phyloP scores from a whole-genome alignment of 2,329 filamentous ascomycete genomes.

The Neonectria magnoliae region DNA sequence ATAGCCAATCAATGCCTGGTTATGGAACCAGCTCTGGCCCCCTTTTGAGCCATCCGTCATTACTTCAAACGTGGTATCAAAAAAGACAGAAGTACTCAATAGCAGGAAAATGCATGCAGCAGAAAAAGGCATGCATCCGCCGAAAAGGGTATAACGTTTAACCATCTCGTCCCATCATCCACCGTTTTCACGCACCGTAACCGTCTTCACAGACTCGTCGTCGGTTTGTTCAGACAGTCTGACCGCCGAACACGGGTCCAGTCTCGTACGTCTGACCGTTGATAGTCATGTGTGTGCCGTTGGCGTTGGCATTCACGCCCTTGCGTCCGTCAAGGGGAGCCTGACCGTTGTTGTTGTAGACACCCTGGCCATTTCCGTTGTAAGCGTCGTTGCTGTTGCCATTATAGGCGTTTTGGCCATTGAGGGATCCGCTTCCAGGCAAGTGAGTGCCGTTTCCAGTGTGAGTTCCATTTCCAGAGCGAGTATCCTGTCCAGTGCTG shows the following conservation, averaged over 20 bases:
- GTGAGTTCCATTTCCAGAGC: slow-evolving; percentile 30
- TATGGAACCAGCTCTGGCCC: slow-evolving; percentile 23
- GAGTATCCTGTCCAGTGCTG: slow-evolving; percentile 22
- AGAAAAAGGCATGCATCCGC: slow-evolving; percentile 28
- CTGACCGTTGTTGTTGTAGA: neutral
- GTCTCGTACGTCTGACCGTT: slow-evolving; percentile 32
- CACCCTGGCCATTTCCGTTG: slow-evolving; percentile 31
- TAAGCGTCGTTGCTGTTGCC: neutral
- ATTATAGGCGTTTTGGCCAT: neutral
- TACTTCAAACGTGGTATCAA: slow-evolving; percentile 26
- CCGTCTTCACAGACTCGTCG: neutral
- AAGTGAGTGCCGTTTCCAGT: slow-evolving; percentile 18
- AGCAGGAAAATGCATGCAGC: slow-evolving; percentile 31
- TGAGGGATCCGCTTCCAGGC: neutral
- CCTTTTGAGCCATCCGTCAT: slow-evolving; percentile 27
- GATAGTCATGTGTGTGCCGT: slow-evolving; percentile 24
- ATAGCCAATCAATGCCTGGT: slow-evolving; percentile 22
- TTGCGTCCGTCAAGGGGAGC: neutral
- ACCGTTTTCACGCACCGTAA: neutral
- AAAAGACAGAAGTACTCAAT: slow-evolving; percentile 23
- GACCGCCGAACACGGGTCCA: slow-evolving; percentile 27
- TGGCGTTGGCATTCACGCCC: slow-evolving; percentile 26
- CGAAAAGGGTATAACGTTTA: slow-evolving; percentile 40
- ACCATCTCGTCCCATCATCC: slow-evolving; percentile 7
- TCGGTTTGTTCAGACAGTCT: slow-evolving; percentile 30